Base-by-base conservation (phyloP, 805 yeast species). In the Zygosaccharomyces bailii region DNA sequence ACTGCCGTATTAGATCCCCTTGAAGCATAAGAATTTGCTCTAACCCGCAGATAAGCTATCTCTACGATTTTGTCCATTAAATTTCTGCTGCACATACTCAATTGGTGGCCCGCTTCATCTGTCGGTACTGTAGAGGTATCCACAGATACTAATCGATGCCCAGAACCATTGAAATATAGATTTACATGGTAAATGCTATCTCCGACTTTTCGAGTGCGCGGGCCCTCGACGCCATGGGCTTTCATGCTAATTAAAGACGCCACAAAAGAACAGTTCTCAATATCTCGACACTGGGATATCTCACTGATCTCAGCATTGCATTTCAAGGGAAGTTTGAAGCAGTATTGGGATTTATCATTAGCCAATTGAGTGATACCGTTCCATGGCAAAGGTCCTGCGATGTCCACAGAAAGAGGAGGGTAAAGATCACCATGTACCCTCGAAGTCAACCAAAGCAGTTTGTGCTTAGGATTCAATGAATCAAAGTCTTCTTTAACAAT, bases 1-100 rank as follows among this genome's bases (percentile, higher is more conserved):
- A 73, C 67, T 2, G 84, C 84, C 56, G 86, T 78, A 58, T 88
- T 86, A 0, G 96, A 86, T 0, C 96, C 96, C 1, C 60, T 55
- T 37, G 80, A 76, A n/a, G 68, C 68, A 53, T 83, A 83, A 2
- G 87, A 84, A 2, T 68, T 65, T 1, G 79, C 78, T 63, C 72
- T 62, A 0, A 83, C 59, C 53, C 78, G 77, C 46, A 88, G 66
- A 55, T 78, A 84, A 0, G 95, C 93, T 54, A 84, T 81, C 60
- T 89, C 96, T 1, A 86, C 51, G n/a, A 86, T 32, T 40, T 52
- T 56, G 44, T 61, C 55, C 2, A 18, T 18, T 2, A 54, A 8
- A 23, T 52, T 33, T 1, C 23, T n/a, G 16, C 60, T 52, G 3
- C 21, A 27, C 2, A 61, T 5, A 2, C 60, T 41, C 9, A 63